phyloP scores from a whole-genome alignment of 2,329 filamentous ascomycete genomes.

The Alternaria triticina region DNA sequence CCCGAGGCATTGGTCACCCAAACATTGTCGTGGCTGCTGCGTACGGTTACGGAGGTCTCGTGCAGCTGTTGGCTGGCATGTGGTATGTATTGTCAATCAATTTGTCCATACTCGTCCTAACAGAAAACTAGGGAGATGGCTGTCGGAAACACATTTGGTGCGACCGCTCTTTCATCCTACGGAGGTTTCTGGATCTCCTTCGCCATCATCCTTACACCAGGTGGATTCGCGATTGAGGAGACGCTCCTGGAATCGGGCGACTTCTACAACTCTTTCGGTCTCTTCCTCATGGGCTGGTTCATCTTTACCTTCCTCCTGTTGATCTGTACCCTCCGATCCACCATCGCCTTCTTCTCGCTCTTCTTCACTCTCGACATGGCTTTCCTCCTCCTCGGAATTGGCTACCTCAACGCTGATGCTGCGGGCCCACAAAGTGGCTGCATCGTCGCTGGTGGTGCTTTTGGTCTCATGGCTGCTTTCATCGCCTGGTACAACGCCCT shows the following conservation, averaged over 20 bases:
- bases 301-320: constrained; percentile 65
- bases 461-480: constrained; percentile 61
- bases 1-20: constrained; percentile 49
- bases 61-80: constrained; percentile 60
- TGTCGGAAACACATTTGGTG: constrained; percentile 68
- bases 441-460: constrained; percentile 61
- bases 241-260: constrained; percentile 32
- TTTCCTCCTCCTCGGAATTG: constrained; percentile 64
- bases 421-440: constrained; percentile 50
- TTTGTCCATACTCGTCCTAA: constrained; percentile 1
- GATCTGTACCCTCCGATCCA: constrained; percentile 63
- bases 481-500: constrained; percentile 62
- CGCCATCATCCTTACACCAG: constrained; percentile 64
- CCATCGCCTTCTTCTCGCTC: constrained; percentile 63
- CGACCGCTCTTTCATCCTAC: constrained; percentile 66
- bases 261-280: constrained; percentile 61
- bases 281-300: constrained; percentile 67
- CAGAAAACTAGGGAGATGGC: constrained; percentile 55
- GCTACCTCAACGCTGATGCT: constrained; percentile 56
- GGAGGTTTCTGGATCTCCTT: constrained; percentile 68
- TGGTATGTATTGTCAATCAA: constrained; percentile 55
- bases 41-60: constrained; percentile 58
- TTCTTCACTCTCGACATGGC: constrained; percentile 65
- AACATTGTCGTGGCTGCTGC: constrained; percentile 58
- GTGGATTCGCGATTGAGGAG: constrained; percentile 56